Conservation (phyloP, 148 eudicot genomes). For the Spergularia marina region DNA sequence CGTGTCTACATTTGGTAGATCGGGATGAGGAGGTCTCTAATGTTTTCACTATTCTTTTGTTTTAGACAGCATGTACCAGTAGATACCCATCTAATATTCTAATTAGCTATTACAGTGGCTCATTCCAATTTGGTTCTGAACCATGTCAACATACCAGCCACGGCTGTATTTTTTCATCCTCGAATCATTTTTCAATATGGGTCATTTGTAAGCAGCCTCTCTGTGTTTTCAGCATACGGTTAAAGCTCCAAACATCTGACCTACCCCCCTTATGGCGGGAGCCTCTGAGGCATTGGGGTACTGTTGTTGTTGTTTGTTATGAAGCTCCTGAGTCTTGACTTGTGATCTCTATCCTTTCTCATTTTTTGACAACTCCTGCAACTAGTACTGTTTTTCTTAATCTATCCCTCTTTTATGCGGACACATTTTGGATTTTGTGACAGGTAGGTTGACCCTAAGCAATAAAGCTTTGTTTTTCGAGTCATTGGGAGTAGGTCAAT, state of each 20-base stretch:
- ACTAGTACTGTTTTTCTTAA: not conserved
- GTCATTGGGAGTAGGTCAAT: slow-evolving; percentile 72
- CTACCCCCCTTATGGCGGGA: too few relatives aligned
- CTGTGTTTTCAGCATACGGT: too few relatives aligned
- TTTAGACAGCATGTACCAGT: too few relatives aligned
- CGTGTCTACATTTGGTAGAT: not conserved
- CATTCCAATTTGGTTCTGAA: not conserved
- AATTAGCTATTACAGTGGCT: not conserved
- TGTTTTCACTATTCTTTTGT: not conserved
- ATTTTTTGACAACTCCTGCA: not conserved
- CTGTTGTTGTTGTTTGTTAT: too few relatives aligned
- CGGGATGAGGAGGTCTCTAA: not conserved
- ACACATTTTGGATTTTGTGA: slow-evolving; percentile 6
- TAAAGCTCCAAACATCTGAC: too few relatives aligned
- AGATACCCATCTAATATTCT: too few relatives aligned
- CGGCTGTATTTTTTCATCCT: not conserved
- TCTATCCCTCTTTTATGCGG: not conserved
- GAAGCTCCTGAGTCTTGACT: not conserved
- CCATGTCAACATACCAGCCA: slow-evolving; percentile 7
- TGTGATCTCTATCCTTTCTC: slow-evolving; percentile 7
- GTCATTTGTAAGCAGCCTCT: too few relatives aligned
- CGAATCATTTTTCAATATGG: too few relatives aligned
- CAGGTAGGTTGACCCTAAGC: slow-evolving; percentile 81
- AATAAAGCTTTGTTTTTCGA: slow-evolving; percentile 77
- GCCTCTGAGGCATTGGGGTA: too few relatives aligned